Percentiles rank a stretch among this genome's conserved stretches.
Conservation (phyloP, 306 rosid genomes). For the Casuarina glauca region DNA sequence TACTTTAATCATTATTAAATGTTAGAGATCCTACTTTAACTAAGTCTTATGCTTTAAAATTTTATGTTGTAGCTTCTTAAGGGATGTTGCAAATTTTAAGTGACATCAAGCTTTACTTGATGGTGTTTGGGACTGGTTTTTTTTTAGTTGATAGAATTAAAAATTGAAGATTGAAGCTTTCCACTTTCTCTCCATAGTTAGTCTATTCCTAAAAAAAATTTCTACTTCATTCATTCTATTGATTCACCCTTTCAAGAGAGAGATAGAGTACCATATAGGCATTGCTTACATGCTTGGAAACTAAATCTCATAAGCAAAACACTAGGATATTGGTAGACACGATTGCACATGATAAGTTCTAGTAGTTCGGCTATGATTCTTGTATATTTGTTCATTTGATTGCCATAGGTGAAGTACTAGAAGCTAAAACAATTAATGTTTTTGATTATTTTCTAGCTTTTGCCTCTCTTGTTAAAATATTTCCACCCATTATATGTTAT, state of each 20-base stretch:
- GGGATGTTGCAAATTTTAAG: constrained; percentile 88
- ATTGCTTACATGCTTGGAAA: neutral
- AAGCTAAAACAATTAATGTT: neutral
- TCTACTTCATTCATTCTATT: neutral
- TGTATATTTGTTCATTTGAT: neutral
- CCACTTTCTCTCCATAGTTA: neutral
- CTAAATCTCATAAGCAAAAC: neutral
- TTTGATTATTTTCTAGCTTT: neutral
- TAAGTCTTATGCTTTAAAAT: neutral
- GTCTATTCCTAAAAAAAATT: neutral
- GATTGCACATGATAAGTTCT: neutral
- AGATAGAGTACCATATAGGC: neutral
- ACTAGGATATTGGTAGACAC: neutral
- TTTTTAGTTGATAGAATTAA: too few relatives aligned
- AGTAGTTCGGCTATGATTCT: too few relatives aligned
- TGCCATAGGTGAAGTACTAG: neutral
- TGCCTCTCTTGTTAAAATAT: too few relatives aligned
- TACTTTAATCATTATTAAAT: neutral
- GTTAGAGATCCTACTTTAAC: neutral
- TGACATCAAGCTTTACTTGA: constrained; percentile 47
- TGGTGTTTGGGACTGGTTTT: too few relatives aligned
- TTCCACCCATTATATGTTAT: too few relatives aligned
- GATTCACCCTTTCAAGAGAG: neutral
- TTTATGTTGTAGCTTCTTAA: constrained; percentile 74
- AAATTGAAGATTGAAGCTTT: neutral